phyloP scores from a whole-genome alignment of 1,284 basidiomycete species.

The Puccinia novopanici region DNA sequence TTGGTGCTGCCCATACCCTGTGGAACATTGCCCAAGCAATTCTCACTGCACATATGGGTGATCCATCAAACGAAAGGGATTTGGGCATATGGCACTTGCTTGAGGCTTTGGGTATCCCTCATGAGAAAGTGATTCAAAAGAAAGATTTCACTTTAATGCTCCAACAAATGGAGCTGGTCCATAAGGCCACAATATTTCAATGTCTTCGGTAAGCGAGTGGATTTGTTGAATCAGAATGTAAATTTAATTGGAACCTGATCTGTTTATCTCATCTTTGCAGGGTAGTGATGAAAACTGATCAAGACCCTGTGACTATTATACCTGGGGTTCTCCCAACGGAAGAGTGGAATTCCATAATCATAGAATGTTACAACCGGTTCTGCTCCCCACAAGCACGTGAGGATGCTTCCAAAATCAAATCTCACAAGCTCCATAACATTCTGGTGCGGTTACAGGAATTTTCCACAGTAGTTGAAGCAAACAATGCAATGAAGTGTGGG shows the following conservation, averaged over 20 bases:
- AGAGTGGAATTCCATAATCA: background rate
- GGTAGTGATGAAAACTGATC: background rate
- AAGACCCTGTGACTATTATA: background rate
- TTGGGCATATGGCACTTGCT: conserved; percentile 12
- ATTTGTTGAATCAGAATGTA: background rate
- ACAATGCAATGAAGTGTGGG: background rate
- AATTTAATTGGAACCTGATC: background rate
- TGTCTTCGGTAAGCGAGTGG: background rate
- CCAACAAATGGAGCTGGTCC: background rate
- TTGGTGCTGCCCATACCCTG: background rate
- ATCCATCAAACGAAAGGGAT: background rate
- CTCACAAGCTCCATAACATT: background rate
- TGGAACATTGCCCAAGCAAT: background rate
- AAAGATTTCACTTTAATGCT: too few relatives aligned
- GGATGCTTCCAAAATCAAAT: background rate
- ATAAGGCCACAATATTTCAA: background rate
- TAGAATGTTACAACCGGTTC: conserved; percentile 22
- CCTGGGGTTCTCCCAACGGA: background rate
- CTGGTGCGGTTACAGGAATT: conserved; percentile 19
- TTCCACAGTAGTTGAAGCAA: background rate
- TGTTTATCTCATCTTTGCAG: background rate
- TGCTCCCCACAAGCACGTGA: background rate
- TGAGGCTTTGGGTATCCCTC: background rate
- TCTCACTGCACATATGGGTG: background rate
- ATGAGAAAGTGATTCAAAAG: conserved; percentile 23